Conservation (phyloP, 768 basidiomycete genomes). For the Psilocybe cubensis region DNA sequence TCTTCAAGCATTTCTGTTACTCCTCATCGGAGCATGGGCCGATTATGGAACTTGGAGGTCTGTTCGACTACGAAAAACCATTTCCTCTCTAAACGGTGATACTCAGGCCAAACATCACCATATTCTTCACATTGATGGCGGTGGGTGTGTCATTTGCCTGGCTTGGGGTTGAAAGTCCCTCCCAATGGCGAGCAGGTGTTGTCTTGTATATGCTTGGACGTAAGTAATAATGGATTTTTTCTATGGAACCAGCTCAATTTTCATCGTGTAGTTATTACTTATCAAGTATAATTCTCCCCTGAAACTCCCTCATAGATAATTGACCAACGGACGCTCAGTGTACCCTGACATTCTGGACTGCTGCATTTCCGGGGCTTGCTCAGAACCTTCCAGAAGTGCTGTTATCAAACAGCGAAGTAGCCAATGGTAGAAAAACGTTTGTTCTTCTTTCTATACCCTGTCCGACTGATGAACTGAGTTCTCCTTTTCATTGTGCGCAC, state of each 20-base stretch:
- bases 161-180: conserved; percentile 71
- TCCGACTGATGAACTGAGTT: neutral
- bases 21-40: conserved; percentile 77
- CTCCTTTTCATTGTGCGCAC: conserved; percentile 25
- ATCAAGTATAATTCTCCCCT: conserved; percentile 52
- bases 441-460: conserved; percentile 7
- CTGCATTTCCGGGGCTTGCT: conserved; percentile 79
- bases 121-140: conserved; percentile 69
- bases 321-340: conserved; percentile 39
- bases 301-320: neutral
- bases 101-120: conserved; percentile 73
- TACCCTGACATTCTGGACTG: conserved; percentile 81
- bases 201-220: conserved; percentile 67
- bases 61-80: neutral
- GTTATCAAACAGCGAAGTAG: conserved; percentile 45
- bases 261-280: conserved; percentile 59
- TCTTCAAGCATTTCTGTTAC: conserved; percentile 67
- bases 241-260: neutral
- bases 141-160: conserved; percentile 76
- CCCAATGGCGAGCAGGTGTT: conserved; percentile 64
- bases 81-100: conserved; percentile 1
- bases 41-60: conserved; percentile 85
- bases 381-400: conserved; percentile 72
- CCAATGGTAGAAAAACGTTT: conserved; percentile 51
- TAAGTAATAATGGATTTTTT: conserved; percentile 33